Evolutionary conservation across 179 eudicot genomes (phyloP), one percentile per base, ranked within the genome.

Genomic region (Spergularia azorica): DNA sequence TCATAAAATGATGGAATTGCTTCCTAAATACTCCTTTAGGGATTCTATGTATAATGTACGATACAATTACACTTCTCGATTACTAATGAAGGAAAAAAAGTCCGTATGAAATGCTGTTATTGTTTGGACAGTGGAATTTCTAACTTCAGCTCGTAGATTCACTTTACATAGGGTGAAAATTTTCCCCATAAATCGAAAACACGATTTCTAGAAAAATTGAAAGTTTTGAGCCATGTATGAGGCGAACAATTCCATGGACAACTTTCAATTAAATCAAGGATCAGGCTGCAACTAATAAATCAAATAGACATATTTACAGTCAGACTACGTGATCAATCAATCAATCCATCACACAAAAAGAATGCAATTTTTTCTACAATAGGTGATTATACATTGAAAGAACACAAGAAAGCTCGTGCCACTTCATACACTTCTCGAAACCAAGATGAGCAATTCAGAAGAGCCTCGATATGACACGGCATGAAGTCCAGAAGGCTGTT

Each of bases 401-500:
- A 64, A 36, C 12, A 70, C 67, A 70, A 9, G 51, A 72, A 56
- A 61, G 64, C 71, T 59, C 6, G 55, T 9, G 3, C 54, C 10
- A 9, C 16, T 9, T 57, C 38, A 9, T 18, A 41, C 18, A 71
- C 83, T 70, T 54, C 59, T 32, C 58, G 46, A 39, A 20, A 46
- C 20, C 71, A 21, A 32, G 46, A 64, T 52, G 17, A 58, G 77
- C 55, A 77, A 50, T 65, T 86, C 75, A 96, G 84, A 96, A 86
- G 58, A 94, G 90, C 89, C 89, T 96, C 1, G 99, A 94, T 80
- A 96, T 84, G 32, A 96, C 93, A 66, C 83, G 88, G 67, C 96
- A 96, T 4, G 99, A 96, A 63, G 96, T 88, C 98, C 99, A 96
- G 89, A 96, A 96, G 21, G 98, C 99, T 4, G 99, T 83, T 26